These are phyloP conservation scores for Gentiana straminea DNA, from an alignment of 257 asterid species.

Conservation along the genomic window DNA sequence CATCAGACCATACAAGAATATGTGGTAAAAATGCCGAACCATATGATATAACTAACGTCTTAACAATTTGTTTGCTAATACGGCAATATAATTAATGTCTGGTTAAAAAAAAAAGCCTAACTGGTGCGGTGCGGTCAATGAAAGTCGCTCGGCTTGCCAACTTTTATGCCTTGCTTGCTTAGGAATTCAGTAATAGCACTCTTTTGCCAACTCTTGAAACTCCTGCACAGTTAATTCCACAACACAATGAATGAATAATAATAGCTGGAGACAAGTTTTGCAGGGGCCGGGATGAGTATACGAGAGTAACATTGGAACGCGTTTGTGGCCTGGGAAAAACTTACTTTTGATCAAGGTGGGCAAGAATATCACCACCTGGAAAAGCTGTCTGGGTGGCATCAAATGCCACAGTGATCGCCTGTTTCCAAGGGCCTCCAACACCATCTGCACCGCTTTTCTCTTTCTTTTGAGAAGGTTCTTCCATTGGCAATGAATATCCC, in stretches of 20 bases:
- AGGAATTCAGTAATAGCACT: slow-evolving; percentile 55
- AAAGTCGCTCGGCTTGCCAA: slow-evolving; percentile 85
- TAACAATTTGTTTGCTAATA: too few relatives aligned
- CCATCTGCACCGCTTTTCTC: slow-evolving; percentile 30
- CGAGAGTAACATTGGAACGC: too few relatives aligned
- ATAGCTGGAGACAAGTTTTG: too few relatives aligned
- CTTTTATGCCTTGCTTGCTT: slow-evolving; percentile 42
- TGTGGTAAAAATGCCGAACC: too few relatives aligned
- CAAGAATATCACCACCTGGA: slow-evolving; percentile 80
- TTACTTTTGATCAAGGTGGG: slow-evolving; percentile 96
- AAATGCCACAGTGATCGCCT: slow-evolving; percentile 70
- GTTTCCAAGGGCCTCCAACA: slow-evolving; percentile 84
- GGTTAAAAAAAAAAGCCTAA: too few relatives aligned
- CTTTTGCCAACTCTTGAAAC: slow-evolving; percentile 96
- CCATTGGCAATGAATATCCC: slow-evolving; percentile 92
- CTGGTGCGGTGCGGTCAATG: slow-evolving; percentile 15
- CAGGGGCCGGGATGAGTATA: too few relatives aligned
- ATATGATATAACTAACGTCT: too few relatives aligned
- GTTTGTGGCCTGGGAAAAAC: slow-evolving; percentile 3
- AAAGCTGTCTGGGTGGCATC: slow-evolving; percentile 74
- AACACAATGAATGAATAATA: too few relatives aligned
- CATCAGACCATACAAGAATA: too few relatives aligned
- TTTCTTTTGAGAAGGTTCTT: slow-evolving; percentile 69
- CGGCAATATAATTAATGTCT: too few relatives aligned
- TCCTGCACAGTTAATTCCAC: slow-evolving; percentile 37